A percentile compares a stretch with the other conserved stretches of the same genome.
phyloP scores from a whole-genome alignment of 495 filamentous ascomycete species.

The Talaromyces liani region DNA sequence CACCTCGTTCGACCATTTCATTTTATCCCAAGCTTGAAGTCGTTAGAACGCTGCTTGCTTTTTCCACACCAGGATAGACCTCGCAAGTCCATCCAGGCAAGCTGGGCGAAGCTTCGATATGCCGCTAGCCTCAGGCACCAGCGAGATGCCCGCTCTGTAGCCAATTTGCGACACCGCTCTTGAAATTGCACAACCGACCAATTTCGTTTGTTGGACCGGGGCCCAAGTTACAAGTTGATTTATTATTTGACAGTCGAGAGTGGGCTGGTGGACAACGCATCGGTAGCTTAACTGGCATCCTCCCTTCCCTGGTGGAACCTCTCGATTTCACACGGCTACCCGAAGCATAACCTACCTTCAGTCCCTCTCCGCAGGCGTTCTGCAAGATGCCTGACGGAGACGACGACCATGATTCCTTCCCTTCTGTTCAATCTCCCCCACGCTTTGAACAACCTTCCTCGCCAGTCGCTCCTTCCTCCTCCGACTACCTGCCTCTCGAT shows the following conservation, averaged over 20 bases:
- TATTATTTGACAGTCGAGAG: neutral
- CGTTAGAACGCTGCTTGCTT: neutral
- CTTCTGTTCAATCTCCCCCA: constrained; percentile 15
- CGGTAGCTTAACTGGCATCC: constrained; percentile 22
- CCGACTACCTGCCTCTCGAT: constrained; percentile 23
- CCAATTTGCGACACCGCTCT: constrained; percentile 11
- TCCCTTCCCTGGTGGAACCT: constrained; percentile 15
- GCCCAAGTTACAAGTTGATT: neutral
- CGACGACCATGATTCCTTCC: constrained; percentile 34
- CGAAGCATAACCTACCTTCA: neutral
- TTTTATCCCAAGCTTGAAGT: neutral
- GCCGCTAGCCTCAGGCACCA: constrained; percentile 9
- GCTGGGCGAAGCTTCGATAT: constrained; percentile 9
- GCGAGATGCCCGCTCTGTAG: constrained; percentile 11
- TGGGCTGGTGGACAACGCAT: constrained; percentile 36
- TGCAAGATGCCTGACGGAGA: constrained; percentile 43
- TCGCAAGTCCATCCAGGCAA: neutral
- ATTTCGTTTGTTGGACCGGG: neutral
- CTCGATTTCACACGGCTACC: neutral
- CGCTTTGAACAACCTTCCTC: constrained; percentile 20
- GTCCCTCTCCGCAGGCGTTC: constrained; percentile 25
- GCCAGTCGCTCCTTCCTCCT: constrained; percentile 29
- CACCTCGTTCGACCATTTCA: neutral
- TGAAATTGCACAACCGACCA: neutral
- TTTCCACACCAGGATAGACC: neutral